Conservation (phyloP, 1,139 yeast species). For the Suzukiozyma palmioleophila region DNA sequence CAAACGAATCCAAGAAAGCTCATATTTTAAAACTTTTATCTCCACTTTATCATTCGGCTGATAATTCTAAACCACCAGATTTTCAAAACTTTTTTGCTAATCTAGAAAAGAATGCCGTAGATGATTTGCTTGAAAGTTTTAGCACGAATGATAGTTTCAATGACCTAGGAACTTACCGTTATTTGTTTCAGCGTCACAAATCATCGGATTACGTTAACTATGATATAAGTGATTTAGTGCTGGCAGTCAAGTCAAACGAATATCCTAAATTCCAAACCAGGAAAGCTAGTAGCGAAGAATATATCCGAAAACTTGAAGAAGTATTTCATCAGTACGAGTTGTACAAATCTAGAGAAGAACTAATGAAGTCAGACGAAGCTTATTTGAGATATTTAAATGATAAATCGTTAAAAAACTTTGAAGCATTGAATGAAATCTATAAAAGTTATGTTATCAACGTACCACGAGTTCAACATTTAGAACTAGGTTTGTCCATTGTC, state of each 20-base stretch:
- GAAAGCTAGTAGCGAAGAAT: slow-evolving; percentile 16
- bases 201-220: slow-evolving; percentile 32
- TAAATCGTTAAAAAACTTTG: background rate
- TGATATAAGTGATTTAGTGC: slow-evolving; percentile 22
- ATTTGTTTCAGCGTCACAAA: slow-evolving; percentile 17
- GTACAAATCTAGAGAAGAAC: slow-evolving; percentile 4
- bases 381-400: background rate
- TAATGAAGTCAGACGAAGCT: background rate
- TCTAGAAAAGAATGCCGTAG: slow-evolving; percentile 12
- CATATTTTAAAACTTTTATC: slow-evolving; percentile 14
- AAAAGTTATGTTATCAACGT: background rate
- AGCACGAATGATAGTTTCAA: slow-evolving; percentile 15
- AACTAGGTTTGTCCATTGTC: slow-evolving; percentile 18
- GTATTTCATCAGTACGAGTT: slow-evolving; percentile 15
- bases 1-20: slow-evolving; percentile 11
- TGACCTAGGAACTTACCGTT: slow-evolving; percentile 13
- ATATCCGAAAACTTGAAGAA: slow-evolving; percentile 13
- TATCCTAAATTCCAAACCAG: slow-evolving; percentile 16
- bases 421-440: slow-evolving; percentile 1
- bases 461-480: slow-evolving; percentile 15
- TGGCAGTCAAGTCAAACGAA: slow-evolving; percentile 12
- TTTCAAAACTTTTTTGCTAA: slow-evolving; percentile 14
- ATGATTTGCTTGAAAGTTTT: slow-evolving; percentile 12
- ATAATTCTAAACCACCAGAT: slow-evolving; percentile 13
- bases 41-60: slow-evolving; percentile 11